Base-by-base conservation (phyloP, 2,329 filamentous ascomycete species). In the Helminthosporium solani region DNA sequence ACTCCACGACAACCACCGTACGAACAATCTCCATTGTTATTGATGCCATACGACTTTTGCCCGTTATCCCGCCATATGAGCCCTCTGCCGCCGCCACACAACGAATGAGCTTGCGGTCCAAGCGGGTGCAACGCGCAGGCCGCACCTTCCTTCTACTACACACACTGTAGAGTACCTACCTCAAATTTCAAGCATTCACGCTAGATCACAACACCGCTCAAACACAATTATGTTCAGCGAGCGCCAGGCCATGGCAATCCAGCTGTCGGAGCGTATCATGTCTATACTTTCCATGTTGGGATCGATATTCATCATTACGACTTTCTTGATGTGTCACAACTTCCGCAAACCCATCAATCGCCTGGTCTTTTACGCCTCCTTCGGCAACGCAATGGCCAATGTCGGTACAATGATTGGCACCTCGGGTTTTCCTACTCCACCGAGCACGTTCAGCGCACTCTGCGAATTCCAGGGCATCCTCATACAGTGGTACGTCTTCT, bases 311-410 rank as follows among this genome's bases (percentile, higher is more conserved):
- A 86, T 90, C 60, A 82, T 92, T 43, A 57, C 75, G 44, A 90
- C 87, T 2, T 94, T 91, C 62, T 71, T 80, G 23, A 68, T 70
- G n/a, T 88, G 85, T 25, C 78, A 76, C 14, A 78, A 78, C 4
- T 94, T 94, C 64, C 86, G 87, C 60, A 92, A 90, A 63, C 87
- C 88, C n/a, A 90, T 94, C 72, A 94, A 94, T 63, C 79, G 89
- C 15, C 77, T 95, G 0, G 84, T 92, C 8, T 92, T 95, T 67
- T 94, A 87, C 66, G 88, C 89, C 6, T 87, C 86, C 0, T 86
- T 88, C 61, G 89, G 88, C 7, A 95, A 95, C 61, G 77, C 92
- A 57, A 76, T 90, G 69, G 82, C 82, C 50, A 92, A 90, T 65
- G 78, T 89, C 15, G 88, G 84, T 1, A 90, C 88, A 0, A 69